Evolutionary conservation across 2,329 filamentous ascomycete genomes (phyloP), one percentile per base, ranked within the genome.

Genomic region (Apiospora koreana): DNA sequence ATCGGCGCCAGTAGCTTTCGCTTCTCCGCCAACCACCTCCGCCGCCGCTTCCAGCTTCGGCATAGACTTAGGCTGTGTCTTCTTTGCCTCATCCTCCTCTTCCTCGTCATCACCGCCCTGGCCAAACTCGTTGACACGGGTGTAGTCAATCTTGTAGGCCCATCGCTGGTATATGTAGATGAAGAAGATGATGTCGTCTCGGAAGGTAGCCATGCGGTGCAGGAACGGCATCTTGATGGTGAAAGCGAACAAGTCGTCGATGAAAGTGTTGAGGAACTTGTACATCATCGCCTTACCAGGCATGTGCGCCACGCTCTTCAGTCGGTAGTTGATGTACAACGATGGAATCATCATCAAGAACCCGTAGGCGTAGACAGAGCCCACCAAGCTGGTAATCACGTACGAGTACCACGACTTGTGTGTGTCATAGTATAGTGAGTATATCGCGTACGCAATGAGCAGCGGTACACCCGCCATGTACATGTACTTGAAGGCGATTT

Each of bases 341-440:
- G 91, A 93, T 18, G 96, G 96, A 10, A 99, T 93, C 96, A 99
- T 99, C 94, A 99, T 97, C 72, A 99, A 85, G 87, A 99, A 99
- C 5, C 96, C 96, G 80, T 99, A 99, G 0, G 96, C 95, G 81
- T 99, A 99, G 68, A 99, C 96, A 58, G 93, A 95, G 14, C 95
- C 96, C 28, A 99, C 96, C 12, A 99, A 90, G 0, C 95, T 98
- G 31, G 96, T 91, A 80, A 99, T 97, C 81, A 97, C 88, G 85
- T 95, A 99, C 58, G 93, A 96, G 84, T 98, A 98, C 96, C 96
- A 98, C 66, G 93, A 96, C 86, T 98, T 98, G 86, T 99, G 96
- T 16, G 89, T 91, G 68, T 98, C 94, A 83, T 99, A 99, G 72
- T 96, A 81, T 69, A 99, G 86, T 41, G 93, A 97, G 88, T 99